Conservation (phyloP, 2,329 filamentous ascomycete genomes). For the Fonsecaea nubica region DNA sequence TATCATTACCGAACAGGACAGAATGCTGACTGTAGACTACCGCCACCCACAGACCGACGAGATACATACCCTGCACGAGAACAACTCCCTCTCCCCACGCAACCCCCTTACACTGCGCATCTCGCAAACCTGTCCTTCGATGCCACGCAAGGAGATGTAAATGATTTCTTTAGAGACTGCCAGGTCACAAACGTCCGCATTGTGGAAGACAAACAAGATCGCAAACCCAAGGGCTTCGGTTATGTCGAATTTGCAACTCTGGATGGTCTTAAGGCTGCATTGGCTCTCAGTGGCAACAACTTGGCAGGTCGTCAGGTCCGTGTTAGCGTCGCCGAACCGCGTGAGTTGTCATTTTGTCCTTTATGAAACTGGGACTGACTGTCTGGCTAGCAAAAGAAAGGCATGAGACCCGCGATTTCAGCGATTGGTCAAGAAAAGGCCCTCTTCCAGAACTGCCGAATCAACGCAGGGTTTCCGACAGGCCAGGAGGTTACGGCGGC, state of each 20-base stretch:
- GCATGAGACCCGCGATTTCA: conserved; percentile 76
- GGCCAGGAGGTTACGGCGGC: conserved; percentile 58
- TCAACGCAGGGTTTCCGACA: conserved; percentile 62
- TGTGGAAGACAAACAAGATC: conserved; percentile 93
- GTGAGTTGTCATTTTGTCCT: conserved; percentile 64
- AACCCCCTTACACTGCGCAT: conserved; percentile 94
- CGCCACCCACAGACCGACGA: conserved; percentile 41
- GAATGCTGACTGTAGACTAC: conserved; percentile 10
- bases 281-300: conserved; percentile 78
- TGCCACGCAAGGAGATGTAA: conserved; percentile 80
- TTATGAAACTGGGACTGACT: conserved; percentile 5
- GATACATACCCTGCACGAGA: conserved; percentile 69
- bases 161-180: conserved; percentile 83
- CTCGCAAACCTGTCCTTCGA: conserved; percentile 97
- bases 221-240: conserved; percentile 95
- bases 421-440: conserved; percentile 92
- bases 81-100: conserved; percentile 82
- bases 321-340: conserved; percentile 95
- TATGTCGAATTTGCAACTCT: conserved; percentile 92
- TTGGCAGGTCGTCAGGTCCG: conserved; percentile 90
- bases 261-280: conserved; percentile 89
- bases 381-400: conserved; percentile 77
- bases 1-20: neutral
- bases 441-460: conserved; percentile 77
- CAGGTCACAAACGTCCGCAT: conserved; percentile 90